phyloP scores from a whole-genome alignment of 164 flowering plant genomes.

The Annona cherimola region DNA sequence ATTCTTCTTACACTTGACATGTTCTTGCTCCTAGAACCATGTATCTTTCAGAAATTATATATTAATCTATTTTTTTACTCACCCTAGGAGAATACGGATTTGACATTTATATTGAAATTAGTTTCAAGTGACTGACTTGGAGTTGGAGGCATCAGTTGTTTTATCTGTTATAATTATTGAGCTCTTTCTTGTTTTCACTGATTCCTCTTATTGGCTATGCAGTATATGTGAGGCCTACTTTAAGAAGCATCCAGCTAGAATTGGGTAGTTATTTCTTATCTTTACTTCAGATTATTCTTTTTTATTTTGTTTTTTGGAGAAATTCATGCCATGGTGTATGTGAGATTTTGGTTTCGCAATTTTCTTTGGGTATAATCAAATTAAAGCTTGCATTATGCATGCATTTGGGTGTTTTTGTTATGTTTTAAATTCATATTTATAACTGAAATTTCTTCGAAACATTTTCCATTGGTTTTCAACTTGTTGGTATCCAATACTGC shows the following conservation, averaged over 20 bases:
- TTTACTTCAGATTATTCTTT: not conserved
- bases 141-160: not conserved
- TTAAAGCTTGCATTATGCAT: too few species aligned
- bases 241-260: constrained; percentile 77
- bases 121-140: not conserved
- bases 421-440: too few species aligned
- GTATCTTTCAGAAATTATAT: too few species aligned
- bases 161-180: not conserved
- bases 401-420: too few species aligned
- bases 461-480: not conserved
- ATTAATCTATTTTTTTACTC: not conserved
- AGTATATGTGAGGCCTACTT: constrained; percentile 98
- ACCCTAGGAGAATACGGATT: not conserved
- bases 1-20: too few species aligned
- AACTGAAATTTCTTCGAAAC: not conserved
- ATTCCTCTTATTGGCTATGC: constrained; percentile 15
- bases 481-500: too few species aligned
- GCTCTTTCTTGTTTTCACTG: not conserved
- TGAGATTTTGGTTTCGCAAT: too few species aligned
- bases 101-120: not conserved
- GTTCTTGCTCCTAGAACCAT: too few species aligned
- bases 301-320: not conserved
- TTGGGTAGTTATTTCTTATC: constrained; percentile 53
- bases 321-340: too few species aligned
- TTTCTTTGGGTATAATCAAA: too few species aligned